Evolutionary conservation across 1,284 basidiomycete species (phyloP), one percentile per base, ranked within the genome.

Genomic region (Leccinum solheimii): DNA sequence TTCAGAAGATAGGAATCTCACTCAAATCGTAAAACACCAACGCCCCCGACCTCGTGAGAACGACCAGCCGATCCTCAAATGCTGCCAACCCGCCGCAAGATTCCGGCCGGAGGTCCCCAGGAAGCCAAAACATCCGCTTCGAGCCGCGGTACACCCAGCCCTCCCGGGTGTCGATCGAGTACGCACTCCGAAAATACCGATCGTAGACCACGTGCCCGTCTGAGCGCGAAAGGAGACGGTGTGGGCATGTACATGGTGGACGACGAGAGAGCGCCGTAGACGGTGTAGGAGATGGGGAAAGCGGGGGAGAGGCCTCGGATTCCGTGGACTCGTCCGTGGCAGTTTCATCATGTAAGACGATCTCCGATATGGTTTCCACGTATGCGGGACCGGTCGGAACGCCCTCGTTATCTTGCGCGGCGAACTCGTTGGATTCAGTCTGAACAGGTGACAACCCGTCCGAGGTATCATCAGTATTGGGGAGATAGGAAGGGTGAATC

Each of bases 91-190:
- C 60, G 3, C 14, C 63, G 50, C 68, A 61, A 11, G 55, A 60
- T 3, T 23, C 26, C 3, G 68, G 69, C 48, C 62, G 66, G 9
- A 67, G 36, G 23, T 62, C 62, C 16, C 13, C 26, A 2, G 68
- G 68, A 14, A 69, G 16, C 68, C 68, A 71, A 14, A 69, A 66
- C 53, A 69, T 38, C 45, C 68, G 55, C 51, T 34, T 52, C 19
- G 60, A 64, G 11, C 69, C 66, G 14, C 38, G 53, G 52, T 55
- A 62, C 8, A 69, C 58, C 67, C 65, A 69, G 16, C 69, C 68
- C 43, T 65, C 21, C 11, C 21, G 59, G 49, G 19, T 16, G 10
- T 70, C 55, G 36, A 69, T 56, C 5, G 62, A 52, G 30, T 64
- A 68, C 16, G 61, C 52, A 8, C 67, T 64, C 6, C 58, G 59